These are phyloP conservation scores for Sarocladiaceae sp. DNA, from an alignment of 2,329 filamentous ascomycete species.

Conservation along the genomic window DNA sequence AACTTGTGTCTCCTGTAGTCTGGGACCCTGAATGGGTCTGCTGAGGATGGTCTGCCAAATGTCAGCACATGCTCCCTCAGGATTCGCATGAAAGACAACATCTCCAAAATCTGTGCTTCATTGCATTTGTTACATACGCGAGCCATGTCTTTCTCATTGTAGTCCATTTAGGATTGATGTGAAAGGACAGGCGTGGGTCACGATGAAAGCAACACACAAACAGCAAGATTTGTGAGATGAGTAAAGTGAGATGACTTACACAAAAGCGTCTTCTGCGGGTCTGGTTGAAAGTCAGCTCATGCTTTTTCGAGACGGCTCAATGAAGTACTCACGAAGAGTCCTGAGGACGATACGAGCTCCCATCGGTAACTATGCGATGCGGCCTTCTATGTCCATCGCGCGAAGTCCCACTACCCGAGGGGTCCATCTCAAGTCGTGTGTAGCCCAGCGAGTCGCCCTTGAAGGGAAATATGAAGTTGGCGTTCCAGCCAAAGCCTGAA, in stretches of 20 bases:
- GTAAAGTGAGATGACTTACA: background rate
- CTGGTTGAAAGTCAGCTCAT: background rate
- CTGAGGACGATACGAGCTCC: background rate
- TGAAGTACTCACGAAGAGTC: background rate
- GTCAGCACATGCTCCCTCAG: too few species aligned
- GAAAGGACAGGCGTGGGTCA: background rate
- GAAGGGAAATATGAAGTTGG: constrained; percentile 6
- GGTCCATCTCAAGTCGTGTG: background rate
- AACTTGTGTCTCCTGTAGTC: constrained; percentile 21
- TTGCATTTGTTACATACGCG: too few species aligned
- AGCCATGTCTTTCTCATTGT: too few species aligned
- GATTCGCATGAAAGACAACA: too few species aligned
- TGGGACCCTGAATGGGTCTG: constrained; percentile 3
- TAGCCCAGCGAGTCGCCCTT: background rate
- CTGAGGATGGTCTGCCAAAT: background rate
- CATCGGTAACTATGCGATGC: background rate
- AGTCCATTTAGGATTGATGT: too few species aligned
- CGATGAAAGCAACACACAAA: too few species aligned
- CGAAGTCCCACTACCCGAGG: background rate
- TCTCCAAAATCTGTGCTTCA: too few species aligned
- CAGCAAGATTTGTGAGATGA: too few species aligned
- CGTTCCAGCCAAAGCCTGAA: constrained; percentile 1
- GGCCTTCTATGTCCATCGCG: background rate
- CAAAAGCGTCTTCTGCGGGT: background rate
- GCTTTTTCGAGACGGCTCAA: background rate